A percentile compares a stretch with the other conserved stretches of the same genome.
phyloP scores from a whole-genome alignment of 2,329 filamentous ascomycete genomes.

The Pseudopithomyces chartarum region DNA sequence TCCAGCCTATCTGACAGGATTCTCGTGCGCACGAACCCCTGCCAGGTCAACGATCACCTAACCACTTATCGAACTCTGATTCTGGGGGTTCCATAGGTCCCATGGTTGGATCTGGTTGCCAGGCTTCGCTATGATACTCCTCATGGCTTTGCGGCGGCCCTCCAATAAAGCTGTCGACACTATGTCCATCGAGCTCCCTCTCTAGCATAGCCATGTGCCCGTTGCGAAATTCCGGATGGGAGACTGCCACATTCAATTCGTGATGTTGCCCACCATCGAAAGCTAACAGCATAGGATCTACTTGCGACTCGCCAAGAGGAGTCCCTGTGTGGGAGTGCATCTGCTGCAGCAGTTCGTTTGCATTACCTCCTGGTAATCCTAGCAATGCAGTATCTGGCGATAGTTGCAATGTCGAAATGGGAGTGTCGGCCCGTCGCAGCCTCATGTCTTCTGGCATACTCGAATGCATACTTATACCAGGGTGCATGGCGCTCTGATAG shows the following conservation, averaged over 20 bases:
- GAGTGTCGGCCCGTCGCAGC: constrained; percentile 48
- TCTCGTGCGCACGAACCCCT: too few species aligned
- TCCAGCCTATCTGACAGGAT: not conserved
- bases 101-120: constrained; percentile 43
- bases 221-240: constrained; percentile 33
- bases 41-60: constrained; percentile 33
- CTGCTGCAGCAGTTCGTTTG: constrained; percentile 43
- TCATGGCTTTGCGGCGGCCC: constrained; percentile 23
- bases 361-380: constrained; percentile 47
- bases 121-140: constrained; percentile 39
- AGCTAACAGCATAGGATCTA: constrained; percentile 50
- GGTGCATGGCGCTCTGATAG: constrained; percentile 56
- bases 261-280: constrained; percentile 32
- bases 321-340: constrained; percentile 33
- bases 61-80: constrained; percentile 55
- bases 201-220: constrained; percentile 40
- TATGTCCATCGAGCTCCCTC: constrained; percentile 32
- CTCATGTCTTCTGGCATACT: constrained; percentile 45
- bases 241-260: constrained; percentile 25
- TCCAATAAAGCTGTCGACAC: constrained; percentile 33
- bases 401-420: constrained; percentile 33
- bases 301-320: constrained; percentile 40
- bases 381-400: constrained; percentile 39
- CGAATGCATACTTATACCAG: constrained; percentile 35
- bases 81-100: constrained; percentile 43